phyloP scores from a whole-genome alignment of 2,329 filamentous ascomycete genomes.

The Ceratocystis papillata region DNA sequence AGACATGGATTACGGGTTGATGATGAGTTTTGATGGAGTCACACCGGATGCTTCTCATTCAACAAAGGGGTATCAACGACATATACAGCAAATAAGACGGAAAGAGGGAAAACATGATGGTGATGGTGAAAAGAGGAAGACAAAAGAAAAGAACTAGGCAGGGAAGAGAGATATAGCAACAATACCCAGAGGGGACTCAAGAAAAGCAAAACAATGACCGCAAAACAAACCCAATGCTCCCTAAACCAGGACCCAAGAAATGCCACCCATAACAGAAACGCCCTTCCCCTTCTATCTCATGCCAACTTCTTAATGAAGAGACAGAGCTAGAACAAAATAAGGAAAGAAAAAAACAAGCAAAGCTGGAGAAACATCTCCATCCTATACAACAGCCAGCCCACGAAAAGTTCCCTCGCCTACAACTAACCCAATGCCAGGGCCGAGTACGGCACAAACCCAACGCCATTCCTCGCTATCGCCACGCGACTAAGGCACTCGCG shows the following conservation, averaged over 20 bases:
- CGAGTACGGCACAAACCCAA: background rate
- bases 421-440: background rate
- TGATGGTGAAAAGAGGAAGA: background rate
- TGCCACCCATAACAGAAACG: conserved; percentile 8
- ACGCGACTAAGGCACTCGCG: conserved; percentile 7
- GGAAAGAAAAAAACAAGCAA: conserved; percentile 2
- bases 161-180: background rate
- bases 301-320: background rate
- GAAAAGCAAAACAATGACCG: conserved; percentile 9
- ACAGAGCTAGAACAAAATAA: background rate
- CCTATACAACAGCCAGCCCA: background rate
- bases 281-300: background rate
- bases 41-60: conserved; percentile 10
- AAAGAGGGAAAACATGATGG: conserved; percentile 10
- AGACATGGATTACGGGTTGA: too few relatives aligned
- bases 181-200: background rate
- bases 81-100: conserved; percentile 12
- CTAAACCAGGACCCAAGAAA: conserved; percentile 13
- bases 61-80: conserved; percentile 21
- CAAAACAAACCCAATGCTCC: conserved; percentile 2
- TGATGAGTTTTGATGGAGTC: background rate
- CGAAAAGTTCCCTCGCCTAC: background rate
- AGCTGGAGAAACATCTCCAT: background rate
- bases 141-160: conserved; percentile 3
- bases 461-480: background rate